These are phyloP conservation scores for Aciculosporium take DNA, from an alignment of 2,329 filamentous ascomycete genomes.

Conservation along the genomic window DNA sequence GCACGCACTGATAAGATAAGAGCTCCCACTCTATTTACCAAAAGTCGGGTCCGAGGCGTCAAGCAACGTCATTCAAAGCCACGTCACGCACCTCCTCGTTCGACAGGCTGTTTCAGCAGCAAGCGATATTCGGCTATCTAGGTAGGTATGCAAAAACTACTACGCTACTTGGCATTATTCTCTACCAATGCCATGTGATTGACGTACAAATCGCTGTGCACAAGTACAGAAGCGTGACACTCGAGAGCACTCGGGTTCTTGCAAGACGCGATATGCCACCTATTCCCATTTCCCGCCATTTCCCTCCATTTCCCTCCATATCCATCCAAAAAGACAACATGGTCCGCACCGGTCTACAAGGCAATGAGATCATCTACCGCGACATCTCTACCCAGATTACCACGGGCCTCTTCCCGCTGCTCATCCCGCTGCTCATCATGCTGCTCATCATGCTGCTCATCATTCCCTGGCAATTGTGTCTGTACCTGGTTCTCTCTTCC, in stretches of 20 bases:
- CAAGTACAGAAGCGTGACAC: too few species aligned
- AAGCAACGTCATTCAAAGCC: too few species aligned
- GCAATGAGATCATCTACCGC: constrained; percentile 4
- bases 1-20: constrained; percentile 3
- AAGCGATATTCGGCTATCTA: too few species aligned
- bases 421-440: too few species aligned
- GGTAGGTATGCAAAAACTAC: too few species aligned
- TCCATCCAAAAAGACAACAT: background rate
- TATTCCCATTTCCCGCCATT: background rate
- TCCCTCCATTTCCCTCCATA: background rate
- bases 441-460: background rate
- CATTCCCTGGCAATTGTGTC: constrained; percentile 3
- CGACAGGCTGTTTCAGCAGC: too few species aligned
- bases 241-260: too few species aligned
- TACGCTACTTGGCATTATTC: too few species aligned
- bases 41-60: too few species aligned
- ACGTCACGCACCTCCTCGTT: background rate
- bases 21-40: too few species aligned
- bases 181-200: too few species aligned
- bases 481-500: constrained; percentile 2
- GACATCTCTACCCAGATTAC: background rate
- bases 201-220: too few species aligned
- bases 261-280: background rate
- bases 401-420: background rate
- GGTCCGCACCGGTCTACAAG: background rate